A percentile compares a stretch with the other conserved stretches of the same genome.
Evolutionary conservation across 176 grass and related monocot genomes (phyloP).

Genomic region (Stipa capillata): DNA sequence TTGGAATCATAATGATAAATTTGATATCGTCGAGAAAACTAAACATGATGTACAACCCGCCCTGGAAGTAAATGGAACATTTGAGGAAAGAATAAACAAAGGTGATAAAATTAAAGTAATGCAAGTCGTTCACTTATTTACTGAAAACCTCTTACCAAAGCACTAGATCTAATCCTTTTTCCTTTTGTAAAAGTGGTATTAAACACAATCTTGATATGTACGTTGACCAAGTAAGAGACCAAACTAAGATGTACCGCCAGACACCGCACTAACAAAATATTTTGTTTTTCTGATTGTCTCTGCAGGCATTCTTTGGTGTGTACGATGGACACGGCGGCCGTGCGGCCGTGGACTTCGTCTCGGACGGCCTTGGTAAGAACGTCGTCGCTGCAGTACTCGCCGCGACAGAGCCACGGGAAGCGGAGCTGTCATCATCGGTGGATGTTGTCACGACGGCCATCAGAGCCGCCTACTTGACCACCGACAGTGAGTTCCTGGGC

Average conservation of each 20-base stretch:
- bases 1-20: too few relatives aligned
- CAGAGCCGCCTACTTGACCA: slow-evolving; percentile 51
- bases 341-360: slow-evolving; percentile 68
- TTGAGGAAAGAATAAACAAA: too few relatives aligned
- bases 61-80: too few relatives aligned
- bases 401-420: neutral
- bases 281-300: neutral
- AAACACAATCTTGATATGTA: too few relatives aligned
- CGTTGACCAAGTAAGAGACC: too few relatives aligned
- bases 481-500: slow-evolving; percentile 58
- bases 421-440: neutral
- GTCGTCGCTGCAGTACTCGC: slow-evolving; percentile 41
- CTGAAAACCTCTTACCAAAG: neutral
- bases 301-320: slow-evolving; percentile 77
- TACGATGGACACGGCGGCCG: slow-evolving; percentile 85
- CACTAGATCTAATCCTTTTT: too few relatives aligned
- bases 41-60: too few relatives aligned
- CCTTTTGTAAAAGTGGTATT: too few relatives aligned
- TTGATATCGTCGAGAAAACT: too few relatives aligned
- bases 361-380: slow-evolving; percentile 45
- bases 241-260: neutral
- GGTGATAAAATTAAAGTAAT: too few relatives aligned
- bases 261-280: neutral
- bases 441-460: slow-evolving; percentile 40
- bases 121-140: neutral